Conservation (phyloP, 176 grass and related monocot genomes). For the Alloteropsis semialata region DNA sequence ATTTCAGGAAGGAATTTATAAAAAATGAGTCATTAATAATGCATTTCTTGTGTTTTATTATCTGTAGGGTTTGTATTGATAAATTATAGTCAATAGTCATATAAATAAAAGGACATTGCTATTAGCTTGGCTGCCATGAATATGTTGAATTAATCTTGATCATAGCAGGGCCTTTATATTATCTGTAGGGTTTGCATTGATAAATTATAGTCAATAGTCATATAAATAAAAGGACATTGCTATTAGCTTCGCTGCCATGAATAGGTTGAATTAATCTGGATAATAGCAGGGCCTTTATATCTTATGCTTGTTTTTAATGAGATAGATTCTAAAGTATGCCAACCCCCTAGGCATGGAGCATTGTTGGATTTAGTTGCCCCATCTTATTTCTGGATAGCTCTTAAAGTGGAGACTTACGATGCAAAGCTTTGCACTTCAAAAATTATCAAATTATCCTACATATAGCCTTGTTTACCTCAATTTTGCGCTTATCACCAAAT, state of each 20-base stretch:
- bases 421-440: slow-evolving; percentile 11
- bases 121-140: not conserved
- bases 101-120: not conserved
- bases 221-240: not conserved
- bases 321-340: slow-evolving; percentile 9
- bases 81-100: not conserved
- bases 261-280: slow-evolving; percentile 16
- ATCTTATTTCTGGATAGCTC: not conserved
- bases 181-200: not conserved
- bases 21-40: not conserved
- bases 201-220: not conserved
- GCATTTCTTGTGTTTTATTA: not conserved
- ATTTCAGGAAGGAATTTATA: not conserved
- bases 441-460: slow-evolving; percentile 10
- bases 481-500: slow-evolving; percentile 6
- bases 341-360: not conserved
- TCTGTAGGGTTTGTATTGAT: not conserved
- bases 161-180: slow-evolving; percentile 8
- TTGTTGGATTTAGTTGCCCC: not conserved
- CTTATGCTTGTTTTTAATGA: slow-evolving; percentile 11
- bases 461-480: not conserved
- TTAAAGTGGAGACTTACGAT: not conserved
- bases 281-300: slow-evolving; percentile 11
- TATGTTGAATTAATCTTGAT: slow-evolving; percentile 19
- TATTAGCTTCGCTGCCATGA: not conserved